A percentile compares a stretch with the other conserved stretches of the same genome.
These are phyloP conservation scores for Scheffersomyces lignosus DNA, from an alignment of 805 yeast genomes.

Conservation along the genomic window DNA sequence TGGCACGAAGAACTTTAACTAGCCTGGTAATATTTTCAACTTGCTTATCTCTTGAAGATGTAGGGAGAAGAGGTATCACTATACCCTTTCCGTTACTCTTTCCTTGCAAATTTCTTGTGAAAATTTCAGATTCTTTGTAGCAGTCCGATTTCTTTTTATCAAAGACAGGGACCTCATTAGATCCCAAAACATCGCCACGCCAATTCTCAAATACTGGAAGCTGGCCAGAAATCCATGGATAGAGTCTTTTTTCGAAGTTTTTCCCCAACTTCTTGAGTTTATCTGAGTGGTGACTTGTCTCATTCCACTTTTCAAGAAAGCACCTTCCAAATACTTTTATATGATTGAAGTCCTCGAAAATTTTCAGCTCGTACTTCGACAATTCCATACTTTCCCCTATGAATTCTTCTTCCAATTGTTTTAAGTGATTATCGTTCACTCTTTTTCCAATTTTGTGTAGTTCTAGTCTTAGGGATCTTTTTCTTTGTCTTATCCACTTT, in stretches of 20 bases:
- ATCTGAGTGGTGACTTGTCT: not conserved
- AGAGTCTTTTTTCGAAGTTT: slow-evolving; percentile 14
- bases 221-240: slow-evolving; percentile 32
- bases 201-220: slow-evolving; percentile 21
- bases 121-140: slow-evolving; percentile 8
- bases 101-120: slow-evolving; percentile 9
- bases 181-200: slow-evolving; percentile 9
- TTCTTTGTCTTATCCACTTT: slow-evolving; percentile 24
- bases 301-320: slow-evolving; percentile 9
- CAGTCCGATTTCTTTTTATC: slow-evolving; percentile 1
- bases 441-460: not conserved
- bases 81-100: slow-evolving; percentile 29
- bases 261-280: slow-evolving; percentile 11
- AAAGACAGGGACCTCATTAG: slow-evolving; percentile 11
- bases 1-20: slow-evolving; percentile 24
- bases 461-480: too few species aligned
- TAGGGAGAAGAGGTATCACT: slow-evolving; percentile 28
- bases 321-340: slow-evolving; percentile 28
- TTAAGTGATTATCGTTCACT: slow-evolving; percentile 9
- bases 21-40: slow-evolving; percentile 19
- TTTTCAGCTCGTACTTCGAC: slow-evolving; percentile 15
- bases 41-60: slow-evolving; percentile 11
- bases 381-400: slow-evolving; percentile 5
- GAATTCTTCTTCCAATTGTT: slow-evolving; percentile 10
- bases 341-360: slow-evolving; percentile 18